phyloP scores from a whole-genome alignment of 2,329 filamentous ascomycete species.

The Microcera coccophila region DNA sequence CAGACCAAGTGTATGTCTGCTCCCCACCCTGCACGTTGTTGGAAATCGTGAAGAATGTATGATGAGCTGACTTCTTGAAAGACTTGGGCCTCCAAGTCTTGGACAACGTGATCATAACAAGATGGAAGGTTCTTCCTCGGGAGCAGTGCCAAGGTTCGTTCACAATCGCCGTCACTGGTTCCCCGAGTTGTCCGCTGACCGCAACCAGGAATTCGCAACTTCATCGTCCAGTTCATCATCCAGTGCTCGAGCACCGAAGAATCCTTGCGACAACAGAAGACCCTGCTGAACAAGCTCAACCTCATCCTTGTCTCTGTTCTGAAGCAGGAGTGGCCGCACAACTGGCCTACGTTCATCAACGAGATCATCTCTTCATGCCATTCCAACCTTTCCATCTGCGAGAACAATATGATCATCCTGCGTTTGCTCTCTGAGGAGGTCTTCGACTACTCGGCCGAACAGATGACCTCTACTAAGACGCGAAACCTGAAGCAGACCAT shows the following conservation, averaged over 20 bases:
- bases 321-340: slow-evolving; percentile 99
- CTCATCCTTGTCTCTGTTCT: slow-evolving; percentile 94
- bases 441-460: slow-evolving; percentile 96
- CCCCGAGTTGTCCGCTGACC: slow-evolving; percentile 2
- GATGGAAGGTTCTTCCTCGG: slow-evolving; percentile 95
- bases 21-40: slow-evolving; percentile 3
- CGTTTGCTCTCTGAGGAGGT: slow-evolving; percentile 95
- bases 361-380: slow-evolving; percentile 97
- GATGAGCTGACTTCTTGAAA: slow-evolving; percentile 37
- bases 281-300: slow-evolving; percentile 96
- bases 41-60: slow-evolving; percentile 3
- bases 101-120: slow-evolving; percentile 96
- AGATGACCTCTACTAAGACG: slow-evolving; percentile 98
- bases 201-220: slow-evolving; percentile 85
- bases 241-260: slow-evolving; percentile 89
- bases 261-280: slow-evolving; percentile 75
- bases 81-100: slow-evolving; percentile 93
- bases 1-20: slow-evolving; percentile 84
- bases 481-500: slow-evolving; percentile 96
- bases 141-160: slow-evolving; percentile 83
- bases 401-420: slow-evolving; percentile 99
- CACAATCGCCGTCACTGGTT: slow-evolving; percentile 2
- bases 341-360: slow-evolving; percentile 99
- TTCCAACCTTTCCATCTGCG: slow-evolving; percentile 92
- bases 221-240: slow-evolving; percentile 98